Conservation (phyloP, 495 filamentous ascomycete species). For the Glarea lozoyensis region DNA sequence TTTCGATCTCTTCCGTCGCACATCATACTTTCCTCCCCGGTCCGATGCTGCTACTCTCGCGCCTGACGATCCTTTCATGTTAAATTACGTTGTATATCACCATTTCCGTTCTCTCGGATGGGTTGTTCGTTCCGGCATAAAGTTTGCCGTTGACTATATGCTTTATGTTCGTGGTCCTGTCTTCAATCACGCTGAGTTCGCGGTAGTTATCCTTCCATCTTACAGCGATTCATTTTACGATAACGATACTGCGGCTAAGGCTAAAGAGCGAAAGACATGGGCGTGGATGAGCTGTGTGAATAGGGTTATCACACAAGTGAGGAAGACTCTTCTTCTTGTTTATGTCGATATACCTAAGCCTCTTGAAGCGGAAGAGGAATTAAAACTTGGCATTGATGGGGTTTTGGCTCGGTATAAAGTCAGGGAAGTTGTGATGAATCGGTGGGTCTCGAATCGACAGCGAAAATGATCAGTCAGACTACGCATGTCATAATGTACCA, state of each 20-base stretch:
- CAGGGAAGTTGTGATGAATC: constrained; percentile 68
- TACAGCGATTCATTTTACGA: constrained; percentile 73
- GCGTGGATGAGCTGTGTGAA: constrained; percentile 90
- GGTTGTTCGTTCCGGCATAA: constrained; percentile 89
- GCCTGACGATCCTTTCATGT: constrained; percentile 74
- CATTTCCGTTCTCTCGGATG: constrained; percentile 95
- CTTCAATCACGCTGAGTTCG: constrained; percentile 91
- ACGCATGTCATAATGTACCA: neutral
- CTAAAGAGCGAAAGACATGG: constrained; percentile 52
- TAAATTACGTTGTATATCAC: constrained; percentile 85
- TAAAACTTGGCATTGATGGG: constrained; percentile 46
- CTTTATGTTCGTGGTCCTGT: constrained; percentile 93
- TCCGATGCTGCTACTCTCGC: constrained; percentile 27
- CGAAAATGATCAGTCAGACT: constrained; percentile 37
- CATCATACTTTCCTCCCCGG: constrained; percentile 56
- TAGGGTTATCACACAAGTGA: constrained; percentile 79
- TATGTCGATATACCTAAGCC: constrained; percentile 91
- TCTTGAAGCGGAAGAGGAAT: constrained; percentile 27
- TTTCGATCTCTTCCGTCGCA: constrained; percentile 53
- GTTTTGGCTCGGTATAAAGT: constrained; percentile 66
- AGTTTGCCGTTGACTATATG: constrained; percentile 90
- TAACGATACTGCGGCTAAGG: constrained; percentile 37
- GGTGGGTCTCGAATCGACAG: constrained; percentile 78
- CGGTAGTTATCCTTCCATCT: constrained; percentile 70
- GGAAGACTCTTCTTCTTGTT: constrained; percentile 76